phyloP scores from a whole-genome alignment of 1,284 basidiomycete species.

The Trametes pubescens region DNA sequence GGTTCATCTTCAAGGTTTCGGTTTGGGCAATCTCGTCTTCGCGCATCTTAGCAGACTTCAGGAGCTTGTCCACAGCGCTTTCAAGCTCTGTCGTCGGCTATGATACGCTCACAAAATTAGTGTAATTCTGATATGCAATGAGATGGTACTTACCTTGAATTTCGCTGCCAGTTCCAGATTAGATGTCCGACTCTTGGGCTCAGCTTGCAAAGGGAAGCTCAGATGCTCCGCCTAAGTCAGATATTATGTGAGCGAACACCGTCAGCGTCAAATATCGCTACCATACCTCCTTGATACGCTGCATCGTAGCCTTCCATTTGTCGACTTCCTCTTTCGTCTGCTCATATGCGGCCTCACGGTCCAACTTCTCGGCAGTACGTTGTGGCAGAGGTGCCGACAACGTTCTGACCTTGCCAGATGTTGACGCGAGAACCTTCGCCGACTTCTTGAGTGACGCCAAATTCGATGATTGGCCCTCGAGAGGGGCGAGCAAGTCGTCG shows the following conservation, averaged over 20 bases:
- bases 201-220: constrained; percentile 88
- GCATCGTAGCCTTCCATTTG: constrained; percentile 95
- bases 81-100: constrained; percentile 84
- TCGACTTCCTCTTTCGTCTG: constrained; percentile 92
- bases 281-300: constrained; percentile 79
- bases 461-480: constrained; percentile 64
- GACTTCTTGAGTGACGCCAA: constrained; percentile 75
- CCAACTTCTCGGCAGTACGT: constrained; percentile 88
- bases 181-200: constrained; percentile 65
- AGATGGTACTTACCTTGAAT: constrained; percentile 63
- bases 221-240: constrained; percentile 82
- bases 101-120: neutral
- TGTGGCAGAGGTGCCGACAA: constrained; percentile 89
- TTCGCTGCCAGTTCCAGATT: constrained; percentile 82
- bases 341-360: constrained; percentile 94
- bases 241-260: neutral
- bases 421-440: constrained; percentile 64
- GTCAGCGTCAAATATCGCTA: too few species aligned
- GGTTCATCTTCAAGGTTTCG: constrained; percentile 85
- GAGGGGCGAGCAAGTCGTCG: constrained; percentile 79
- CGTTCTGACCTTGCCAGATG: constrained; percentile 61
- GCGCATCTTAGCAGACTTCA: constrained; percentile 81
- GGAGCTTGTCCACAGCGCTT: constrained; percentile 77
- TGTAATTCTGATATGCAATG: neutral
- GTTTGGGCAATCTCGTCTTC: constrained; percentile 81